Evolutionary conservation across 2,329 filamentous ascomycete genomes (phyloP).

Genomic region (Metarhizium humberi): DNA sequence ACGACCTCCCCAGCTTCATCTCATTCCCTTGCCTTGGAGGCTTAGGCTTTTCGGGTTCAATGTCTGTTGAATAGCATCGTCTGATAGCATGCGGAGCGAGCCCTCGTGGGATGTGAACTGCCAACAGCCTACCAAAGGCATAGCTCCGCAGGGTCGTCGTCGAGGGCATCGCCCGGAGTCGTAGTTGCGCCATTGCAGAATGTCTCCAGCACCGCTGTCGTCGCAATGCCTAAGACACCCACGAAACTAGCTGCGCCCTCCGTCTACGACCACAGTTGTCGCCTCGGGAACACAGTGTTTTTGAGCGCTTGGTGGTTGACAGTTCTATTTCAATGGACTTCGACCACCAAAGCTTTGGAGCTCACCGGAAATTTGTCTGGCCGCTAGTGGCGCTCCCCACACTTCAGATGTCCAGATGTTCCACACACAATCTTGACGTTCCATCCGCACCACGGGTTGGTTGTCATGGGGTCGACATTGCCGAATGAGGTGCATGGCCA

Average conservation of each 20-base stretch:
- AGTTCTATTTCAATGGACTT: background rate
- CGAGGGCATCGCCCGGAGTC: slow-evolving; percentile 16
- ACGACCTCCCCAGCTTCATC: slow-evolving; percentile 30
- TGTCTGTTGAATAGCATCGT: slow-evolving; percentile 25
- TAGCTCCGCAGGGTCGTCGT: slow-evolving; percentile 16
- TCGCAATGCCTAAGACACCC: background rate
- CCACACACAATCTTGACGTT: background rate
- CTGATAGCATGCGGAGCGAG: slow-evolving; percentile 8
- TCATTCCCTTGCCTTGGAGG: slow-evolving; percentile 24
- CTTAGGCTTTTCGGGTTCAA: slow-evolving; percentile 25
- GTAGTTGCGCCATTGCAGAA: slow-evolving; percentile 22
- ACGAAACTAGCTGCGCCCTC: background rate
- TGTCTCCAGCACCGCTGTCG: slow-evolving; percentile 2
- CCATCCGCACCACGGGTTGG: background rate
- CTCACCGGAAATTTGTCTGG: slow-evolving; percentile 3
- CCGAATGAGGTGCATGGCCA: no score
- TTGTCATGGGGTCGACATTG: no score
- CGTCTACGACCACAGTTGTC: background rate
- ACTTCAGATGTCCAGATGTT: background rate
- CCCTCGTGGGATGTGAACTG: slow-evolving; percentile 12
- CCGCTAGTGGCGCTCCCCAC: slow-evolving; percentile 1
- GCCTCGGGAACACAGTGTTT: background rate
- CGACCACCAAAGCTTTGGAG: background rate
- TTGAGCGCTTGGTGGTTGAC: background rate
- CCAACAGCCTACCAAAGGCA: slow-evolving; percentile 8